Percentiles rank a stretch among this genome's conserved stretches.
These are phyloP conservation scores for Fusarium sp. DNA, from an alignment of 2,329 filamentous ascomycete species.

Conservation along the genomic window DNA sequence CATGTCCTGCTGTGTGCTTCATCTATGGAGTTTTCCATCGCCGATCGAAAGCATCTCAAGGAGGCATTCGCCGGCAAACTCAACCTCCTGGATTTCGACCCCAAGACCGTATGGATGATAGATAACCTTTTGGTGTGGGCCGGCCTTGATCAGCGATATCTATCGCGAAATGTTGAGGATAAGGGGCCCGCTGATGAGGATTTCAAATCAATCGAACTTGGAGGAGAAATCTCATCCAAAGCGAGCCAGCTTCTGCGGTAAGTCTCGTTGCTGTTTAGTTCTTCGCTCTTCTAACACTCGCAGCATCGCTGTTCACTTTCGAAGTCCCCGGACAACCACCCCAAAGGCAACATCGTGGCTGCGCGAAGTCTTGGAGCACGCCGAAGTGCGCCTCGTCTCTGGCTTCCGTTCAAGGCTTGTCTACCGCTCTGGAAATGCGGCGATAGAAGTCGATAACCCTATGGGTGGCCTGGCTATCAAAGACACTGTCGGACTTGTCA, in stretches of 20 bases:
- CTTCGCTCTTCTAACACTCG: background rate
- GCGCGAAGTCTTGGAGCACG: conserved; percentile 27
- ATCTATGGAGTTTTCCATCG: conserved; percentile 36
- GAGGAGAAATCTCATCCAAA: conserved; percentile 29
- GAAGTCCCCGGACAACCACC: conserved; percentile 29
- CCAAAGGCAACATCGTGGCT: conserved; percentile 23
- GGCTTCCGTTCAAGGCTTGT: conserved; percentile 18
- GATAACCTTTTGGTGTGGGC: conserved; percentile 34
- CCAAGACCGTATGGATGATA: conserved; percentile 34
- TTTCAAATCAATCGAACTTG: conserved; percentile 31
- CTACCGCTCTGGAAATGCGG: conserved; percentile 22
- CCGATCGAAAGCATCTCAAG: conserved; percentile 30
- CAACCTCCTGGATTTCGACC: conserved; percentile 33
- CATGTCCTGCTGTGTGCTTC: conserved; percentile 30
- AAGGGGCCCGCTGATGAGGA: conserved; percentile 10
- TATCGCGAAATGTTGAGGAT: conserved; percentile 33
- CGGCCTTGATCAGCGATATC: conserved; percentile 32
- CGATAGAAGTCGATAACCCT: conserved; percentile 25
- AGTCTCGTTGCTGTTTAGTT: background rate
- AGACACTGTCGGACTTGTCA: conserved; percentile 27
- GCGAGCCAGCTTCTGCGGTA: conserved; percentile 35
- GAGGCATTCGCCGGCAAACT: conserved; percentile 31
- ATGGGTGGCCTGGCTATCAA: conserved; percentile 32
- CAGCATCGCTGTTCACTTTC: conserved; percentile 35
- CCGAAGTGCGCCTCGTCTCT: conserved; percentile 19